Conservation (phyloP, 257 asterid species). For the Forsythia viridissima region DNA sequence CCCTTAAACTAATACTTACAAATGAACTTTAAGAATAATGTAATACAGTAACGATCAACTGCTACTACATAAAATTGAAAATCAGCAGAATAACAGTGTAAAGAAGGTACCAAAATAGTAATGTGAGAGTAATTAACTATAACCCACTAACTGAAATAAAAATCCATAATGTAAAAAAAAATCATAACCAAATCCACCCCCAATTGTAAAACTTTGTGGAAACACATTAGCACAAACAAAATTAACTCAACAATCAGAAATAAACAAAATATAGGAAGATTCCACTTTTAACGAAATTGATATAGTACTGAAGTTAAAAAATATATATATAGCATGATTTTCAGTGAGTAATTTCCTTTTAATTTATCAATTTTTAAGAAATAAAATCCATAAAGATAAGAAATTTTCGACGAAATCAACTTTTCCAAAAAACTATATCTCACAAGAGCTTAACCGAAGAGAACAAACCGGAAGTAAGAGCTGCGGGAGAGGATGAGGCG, state of each 20-base stretch:
- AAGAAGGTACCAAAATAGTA: neutral
- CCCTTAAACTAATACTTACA: neutral
- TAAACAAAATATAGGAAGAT: neutral
- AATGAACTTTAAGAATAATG: neutral
- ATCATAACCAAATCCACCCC: neutral
- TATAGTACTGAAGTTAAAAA: neutral
- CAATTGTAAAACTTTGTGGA: neutral
- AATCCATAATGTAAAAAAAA: neutral
- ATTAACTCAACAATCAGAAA: neutral
- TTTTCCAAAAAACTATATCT: neutral
- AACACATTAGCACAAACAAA: neutral
- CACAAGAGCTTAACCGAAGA: neutral
- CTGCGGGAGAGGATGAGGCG: constrained; percentile 94
- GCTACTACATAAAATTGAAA: neutral
- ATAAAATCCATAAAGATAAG: neutral
- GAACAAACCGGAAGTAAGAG: constrained; percentile 77
- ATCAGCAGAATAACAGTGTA: neutral
- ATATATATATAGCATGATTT: neutral
- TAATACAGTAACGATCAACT: neutral
- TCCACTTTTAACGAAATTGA: neutral
- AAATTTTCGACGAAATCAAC: neutral
- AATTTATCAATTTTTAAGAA: neutral
- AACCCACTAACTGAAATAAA: neutral
- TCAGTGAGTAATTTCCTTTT: neutral
- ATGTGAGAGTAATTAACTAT: neutral